Percentiles rank a stretch among this genome's conserved stretches.
These are phyloP conservation scores for Dictyostelium capitatum DNA, from an alignment of 78 protist genomes.

Conservation along the genomic window DNA sequence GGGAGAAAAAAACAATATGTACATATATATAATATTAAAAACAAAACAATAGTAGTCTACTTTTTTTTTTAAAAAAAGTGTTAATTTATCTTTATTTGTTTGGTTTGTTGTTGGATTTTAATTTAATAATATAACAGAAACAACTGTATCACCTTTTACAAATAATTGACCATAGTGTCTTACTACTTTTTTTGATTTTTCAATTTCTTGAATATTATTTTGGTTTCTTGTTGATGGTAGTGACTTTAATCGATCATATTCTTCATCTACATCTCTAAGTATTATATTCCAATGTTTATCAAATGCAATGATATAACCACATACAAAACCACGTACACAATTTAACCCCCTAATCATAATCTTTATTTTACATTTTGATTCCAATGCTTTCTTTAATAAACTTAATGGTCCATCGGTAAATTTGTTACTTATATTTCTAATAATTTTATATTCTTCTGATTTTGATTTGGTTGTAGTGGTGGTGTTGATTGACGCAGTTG, in stretches of 20 bases:
- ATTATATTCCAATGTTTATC: conserved; percentile 67
- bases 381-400: conserved; percentile 39
- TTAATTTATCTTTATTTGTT: background rate
- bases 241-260: conserved; percentile 9
- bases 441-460: conserved; percentile 20
- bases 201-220: background rate
- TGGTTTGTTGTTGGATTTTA: too few relatives aligned
- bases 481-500: background rate
- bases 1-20: background rate
- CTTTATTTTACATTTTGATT: background rate
- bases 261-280: conserved; percentile 68
- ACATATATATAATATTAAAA: background rate
- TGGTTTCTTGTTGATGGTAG: background rate
- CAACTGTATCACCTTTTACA: conserved; percentile 63
- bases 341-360: conserved; percentile 47
- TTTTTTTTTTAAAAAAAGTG: too few relatives aligned
- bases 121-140: conserved; percentile 30
- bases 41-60: background rate
- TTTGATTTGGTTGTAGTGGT: background rate
- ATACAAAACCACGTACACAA: conserved; percentile 41
- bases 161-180: conserved; percentile 71
- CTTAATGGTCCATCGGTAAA: conserved; percentile 68
- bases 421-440: conserved; percentile 35
- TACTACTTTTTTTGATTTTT: background rate
- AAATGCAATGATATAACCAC: conserved; percentile 52